A percentile compares a stretch with the other conserved stretches of the same genome.
These are phyloP conservation scores for Arabidopsis lyrata DNA, from an alignment of 441 rosid species.

Conservation along the genomic window DNA sequence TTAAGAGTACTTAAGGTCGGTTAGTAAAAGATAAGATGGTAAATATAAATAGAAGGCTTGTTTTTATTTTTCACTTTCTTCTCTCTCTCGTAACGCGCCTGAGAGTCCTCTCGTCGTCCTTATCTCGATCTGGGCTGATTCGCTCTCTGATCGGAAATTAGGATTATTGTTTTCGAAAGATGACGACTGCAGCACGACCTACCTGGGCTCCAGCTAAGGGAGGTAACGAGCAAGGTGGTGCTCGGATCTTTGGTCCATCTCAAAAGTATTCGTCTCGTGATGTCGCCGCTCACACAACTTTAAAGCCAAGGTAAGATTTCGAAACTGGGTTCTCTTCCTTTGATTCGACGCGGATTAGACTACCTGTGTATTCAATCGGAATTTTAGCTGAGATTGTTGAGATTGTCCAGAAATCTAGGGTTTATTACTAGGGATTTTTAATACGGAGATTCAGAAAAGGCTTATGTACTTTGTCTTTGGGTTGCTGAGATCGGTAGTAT, in stretches of 20 bases:
- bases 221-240: constrained; percentile 96
- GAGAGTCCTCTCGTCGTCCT: constrained; percentile 22
- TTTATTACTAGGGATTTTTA: not conserved
- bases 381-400: constrained; percentile 23
- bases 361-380: constrained; percentile 18
- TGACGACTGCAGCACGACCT: constrained; percentile 98
- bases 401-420: constrained; percentile 33
- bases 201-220: constrained; percentile 99
- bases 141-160: constrained; percentile 32
- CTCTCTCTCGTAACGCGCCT: constrained; percentile 9
- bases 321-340: not conserved
- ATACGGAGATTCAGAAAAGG: not conserved
- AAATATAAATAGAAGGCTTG: not conserved
- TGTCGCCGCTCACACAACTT: constrained; percentile 83
- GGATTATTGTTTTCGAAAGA: constrained; percentile 33
- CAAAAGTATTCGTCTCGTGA: constrained; percentile 97
- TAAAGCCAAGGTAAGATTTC: constrained; percentile 78
- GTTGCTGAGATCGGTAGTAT: constrained; percentile 1
- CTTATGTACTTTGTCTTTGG: not conserved
- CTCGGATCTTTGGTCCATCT: constrained; percentile 93
- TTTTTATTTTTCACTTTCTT: not conserved
- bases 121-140: constrained; percentile 35
- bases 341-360: constrained; percentile 3
- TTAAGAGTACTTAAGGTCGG: constrained; percentile 21
- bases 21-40: not conserved